These are phyloP conservation scores for Scleromitrula shiraiana DNA, from an alignment of 2,329 filamentous ascomycete species.

Conservation along the genomic window DNA sequence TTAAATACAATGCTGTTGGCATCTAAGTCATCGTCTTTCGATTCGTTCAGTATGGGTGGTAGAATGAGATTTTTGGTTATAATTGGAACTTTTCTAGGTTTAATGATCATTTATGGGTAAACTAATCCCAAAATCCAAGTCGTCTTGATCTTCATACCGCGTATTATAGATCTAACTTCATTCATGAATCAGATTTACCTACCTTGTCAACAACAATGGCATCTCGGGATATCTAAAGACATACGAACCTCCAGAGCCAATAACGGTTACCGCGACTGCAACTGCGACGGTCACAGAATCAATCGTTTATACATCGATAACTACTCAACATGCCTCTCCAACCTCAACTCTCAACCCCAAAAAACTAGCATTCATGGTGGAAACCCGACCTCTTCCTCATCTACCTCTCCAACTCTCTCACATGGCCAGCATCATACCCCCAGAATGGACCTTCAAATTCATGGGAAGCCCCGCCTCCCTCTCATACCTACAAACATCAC, in stretches of 20 bases:
- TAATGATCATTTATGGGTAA: slow-evolving; percentile 3
- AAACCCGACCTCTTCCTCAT: slow-evolving; percentile 41
- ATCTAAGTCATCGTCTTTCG: not conserved
- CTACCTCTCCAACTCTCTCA: slow-evolving; percentile 47
- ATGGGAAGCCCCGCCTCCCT: slow-evolving; percentile 39
- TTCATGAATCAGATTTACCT: not conserved
- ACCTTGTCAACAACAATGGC: not conserved
- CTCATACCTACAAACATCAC: slow-evolving; percentile 33
- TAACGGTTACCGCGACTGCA: not conserved
- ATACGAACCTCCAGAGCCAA: not conserved
- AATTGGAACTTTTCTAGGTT: not conserved
- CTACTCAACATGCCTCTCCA: slow-evolving; percentile 12
- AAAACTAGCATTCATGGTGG: slow-evolving; percentile 45
- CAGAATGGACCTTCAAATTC: slow-evolving; percentile 50
- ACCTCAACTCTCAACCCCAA: slow-evolving; percentile 22
- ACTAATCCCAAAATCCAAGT: no score
- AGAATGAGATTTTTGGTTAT: not conserved
- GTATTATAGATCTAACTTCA: not conserved
- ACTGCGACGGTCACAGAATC: not conserved
- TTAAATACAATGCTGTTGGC: no score
- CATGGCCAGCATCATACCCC: slow-evolving; percentile 48
- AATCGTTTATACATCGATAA: not conserved
- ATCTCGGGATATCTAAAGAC: not conserved
- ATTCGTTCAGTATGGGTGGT: not conserved
- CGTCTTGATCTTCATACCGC: no score